Percentiles rank a stretch among this genome's conserved stretches.
Conservation (phyloP, 2,329 filamentous ascomycete species). For the Monosporascus ibericus region DNA sequence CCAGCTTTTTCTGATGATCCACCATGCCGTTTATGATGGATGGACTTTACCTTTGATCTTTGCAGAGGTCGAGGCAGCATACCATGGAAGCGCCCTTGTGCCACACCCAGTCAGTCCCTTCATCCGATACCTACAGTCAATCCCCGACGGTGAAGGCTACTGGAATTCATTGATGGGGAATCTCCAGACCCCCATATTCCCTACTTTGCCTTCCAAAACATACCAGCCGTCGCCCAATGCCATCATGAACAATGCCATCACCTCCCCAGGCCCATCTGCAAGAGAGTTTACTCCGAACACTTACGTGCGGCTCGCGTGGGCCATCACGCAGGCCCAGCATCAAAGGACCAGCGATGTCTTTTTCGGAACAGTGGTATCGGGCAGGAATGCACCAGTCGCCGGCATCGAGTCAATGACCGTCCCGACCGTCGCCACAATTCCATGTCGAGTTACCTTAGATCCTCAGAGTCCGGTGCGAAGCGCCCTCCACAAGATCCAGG, state of each 20-base stretch:
- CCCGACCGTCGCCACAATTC: slow-evolving; percentile 35
- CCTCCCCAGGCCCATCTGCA: no score
- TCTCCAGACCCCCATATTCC: slow-evolving; percentile 11
- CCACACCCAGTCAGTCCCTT: no score
- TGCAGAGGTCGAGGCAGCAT: slow-evolving; percentile 2
- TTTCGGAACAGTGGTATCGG: slow-evolving; percentile 36
- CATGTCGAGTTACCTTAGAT: slow-evolving; percentile 29
- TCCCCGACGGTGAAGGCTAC: slow-evolving; percentile 8
- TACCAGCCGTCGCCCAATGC: no score
- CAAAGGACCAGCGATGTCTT: slow-evolving; percentile 31
- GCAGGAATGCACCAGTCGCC: slow-evolving; percentile 20
- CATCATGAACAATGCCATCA: no score
- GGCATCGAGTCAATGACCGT: slow-evolving; percentile 14
- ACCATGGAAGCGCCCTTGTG: slow-evolving; percentile 9
- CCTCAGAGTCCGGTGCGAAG: slow-evolving; percentile 23
- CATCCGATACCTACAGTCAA: no score
- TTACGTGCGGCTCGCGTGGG: slow-evolving; percentile 34
- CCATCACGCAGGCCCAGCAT: slow-evolving; percentile 29
- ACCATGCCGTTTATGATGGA: slow-evolving; percentile 27
- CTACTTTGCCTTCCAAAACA: slow-evolving; percentile 14
- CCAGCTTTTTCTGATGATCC: slow-evolving; percentile 23
- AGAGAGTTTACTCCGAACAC: slow-evolving; percentile 33
- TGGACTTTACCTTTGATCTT: slow-evolving; percentile 21
- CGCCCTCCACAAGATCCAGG: slow-evolving; percentile 39
- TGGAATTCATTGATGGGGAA: slow-evolving; percentile 17